Evolutionary conservation across 495 filamentous ascomycete species (phyloP), one percentile per base, ranked within the genome.

Genomic region (Penicillium steckii): DNA sequence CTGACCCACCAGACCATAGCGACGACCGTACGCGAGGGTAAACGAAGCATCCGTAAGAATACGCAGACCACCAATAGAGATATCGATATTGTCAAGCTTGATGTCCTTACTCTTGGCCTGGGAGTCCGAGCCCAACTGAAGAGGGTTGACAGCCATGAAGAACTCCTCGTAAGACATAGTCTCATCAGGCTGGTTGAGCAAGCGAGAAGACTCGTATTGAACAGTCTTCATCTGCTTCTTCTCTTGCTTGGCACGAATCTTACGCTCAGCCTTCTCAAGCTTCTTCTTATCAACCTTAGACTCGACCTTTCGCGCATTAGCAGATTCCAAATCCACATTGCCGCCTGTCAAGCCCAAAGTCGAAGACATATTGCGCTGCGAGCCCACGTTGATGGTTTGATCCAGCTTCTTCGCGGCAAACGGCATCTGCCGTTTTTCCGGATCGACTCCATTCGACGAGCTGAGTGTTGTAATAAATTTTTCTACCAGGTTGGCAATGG

Each of bases 91-190:
- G 61, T 99, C 94, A 54, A 99, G 76, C 76, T 97, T 99, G 77
- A 99, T 95, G 69, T 99, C 94, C 79, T 99, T 99, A 69, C 92
- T 96, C 86, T 97, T 97, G 9, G 73, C 67, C 50, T 84, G 72
- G 47, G 80, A 70, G 55, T 86, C 85, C n/a, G 82, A 72, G 38
- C 90, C 92, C 54, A 97, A 59, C 61, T 96, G 94, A 35, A 99
- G 78, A 33, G 94, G 94, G 68, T 99, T 99, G 75, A 99, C 94
- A 33, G 88, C 84, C 94, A 99, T 97, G 79, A 91, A 99, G 75
- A 99, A 97, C 65, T 99, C 95, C 68, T 99, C 94, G 69, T 99
- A 99, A 3, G 89, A 90, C 80, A 96, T 86, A n/a, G 91, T 75
- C 56, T 89, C 83, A 55, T 89, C 84, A 3, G 89, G 79, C 67